Evolutionary conservation across 352 stramenopile genomes (phyloP).

Genomic region (Plasmopara muralis): DNA sequence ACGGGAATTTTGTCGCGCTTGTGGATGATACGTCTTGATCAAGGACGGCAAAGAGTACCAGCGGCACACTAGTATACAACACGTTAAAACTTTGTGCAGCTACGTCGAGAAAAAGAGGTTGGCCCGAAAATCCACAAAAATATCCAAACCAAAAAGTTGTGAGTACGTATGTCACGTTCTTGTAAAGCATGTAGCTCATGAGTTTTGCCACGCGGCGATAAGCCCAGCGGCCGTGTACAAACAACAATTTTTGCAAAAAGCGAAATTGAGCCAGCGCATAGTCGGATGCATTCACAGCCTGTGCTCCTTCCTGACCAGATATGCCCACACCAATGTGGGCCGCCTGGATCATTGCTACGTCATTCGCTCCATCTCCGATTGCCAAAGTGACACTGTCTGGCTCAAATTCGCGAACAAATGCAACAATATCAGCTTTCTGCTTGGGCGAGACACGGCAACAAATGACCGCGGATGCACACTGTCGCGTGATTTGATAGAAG

Average conservation of each 20-base stretch:
- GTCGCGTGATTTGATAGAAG: constrained; percentile 67
- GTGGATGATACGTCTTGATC: constrained; percentile 70
- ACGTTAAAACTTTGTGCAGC: constrained; percentile 82
- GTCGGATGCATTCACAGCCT: constrained; percentile 90
- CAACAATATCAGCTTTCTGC: constrained; percentile 82
- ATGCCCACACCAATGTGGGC: constrained; percentile 91
- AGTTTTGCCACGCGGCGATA: constrained; percentile 90
- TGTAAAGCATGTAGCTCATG: constrained; percentile 94
- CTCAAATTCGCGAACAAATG: constrained; percentile 67
- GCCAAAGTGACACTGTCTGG: constrained; percentile 77
- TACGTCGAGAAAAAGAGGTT: constrained; percentile 71
- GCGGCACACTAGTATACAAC: constrained; percentile 66
- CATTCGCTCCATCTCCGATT: constrained; percentile 95
- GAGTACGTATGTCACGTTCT: constrained; percentile 86
- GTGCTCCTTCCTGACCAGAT: constrained; percentile 87
- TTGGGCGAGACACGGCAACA: constrained; percentile 85
- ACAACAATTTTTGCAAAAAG: constrained; percentile 87
- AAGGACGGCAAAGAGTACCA: constrained; percentile 72
- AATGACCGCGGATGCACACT: constrained; percentile 71
- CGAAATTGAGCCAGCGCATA: constrained; percentile 93
- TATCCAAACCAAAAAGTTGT: constrained; percentile 84
- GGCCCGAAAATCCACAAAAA: constrained; percentile 68
- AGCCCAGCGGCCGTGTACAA: constrained; percentile 90
- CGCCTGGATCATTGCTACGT: constrained; percentile 94
- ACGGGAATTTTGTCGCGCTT: constrained; percentile 57